Evolutionary conservation across 2,329 filamentous ascomycete species (phyloP), one percentile per base, ranked within the genome.

Genomic region (Epichloe amarillans): DNA sequence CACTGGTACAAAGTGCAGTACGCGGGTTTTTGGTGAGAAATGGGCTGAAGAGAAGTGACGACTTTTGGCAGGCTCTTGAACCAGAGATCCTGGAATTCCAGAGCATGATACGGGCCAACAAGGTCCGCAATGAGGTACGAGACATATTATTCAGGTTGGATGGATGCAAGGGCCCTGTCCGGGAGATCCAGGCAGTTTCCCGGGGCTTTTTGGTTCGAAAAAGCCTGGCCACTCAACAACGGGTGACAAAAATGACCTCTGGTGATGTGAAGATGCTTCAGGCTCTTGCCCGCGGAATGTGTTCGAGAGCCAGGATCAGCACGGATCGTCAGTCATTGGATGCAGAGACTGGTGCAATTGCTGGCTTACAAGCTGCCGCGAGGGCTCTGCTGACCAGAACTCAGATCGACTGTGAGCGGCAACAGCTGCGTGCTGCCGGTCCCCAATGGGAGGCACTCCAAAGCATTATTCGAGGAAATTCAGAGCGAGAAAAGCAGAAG

Each of bases 51-150:
- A 73, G 77, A 40, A 80, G 82, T 53, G 80, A 88, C 57, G 69
- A 78, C 51, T 76, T 82, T 61, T 88, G 82, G 79, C 81, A 83
- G 61, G 77, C 77, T 49, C 77, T 82, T 50, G 85, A 91, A 64
- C 72, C 74, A 5, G 79, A 88, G 54, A 76, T 97, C 44, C 68
- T 93, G 53, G 80, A 82, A 60, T 72, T 98, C 12, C 93, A 98
- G 66, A 95, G 83, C 64, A 73, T 95, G 45, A 78, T 88, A 62
- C 76, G 86, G 60, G 86, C 83, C 21, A 77, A 76, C 53, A 86
- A 82, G 62, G 75, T 73, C 55, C 77, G 81, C 54, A 66, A 75
- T 56, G 71, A 82, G 69, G 71, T 83, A 67, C 71, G 70, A 61
- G 69, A 76, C 56, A 68, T 73, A 57, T 73, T 65, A 64, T 74